Conservation (phyloP, 768 basidiomycete species). For the Austroboletus eburneus region DNA sequence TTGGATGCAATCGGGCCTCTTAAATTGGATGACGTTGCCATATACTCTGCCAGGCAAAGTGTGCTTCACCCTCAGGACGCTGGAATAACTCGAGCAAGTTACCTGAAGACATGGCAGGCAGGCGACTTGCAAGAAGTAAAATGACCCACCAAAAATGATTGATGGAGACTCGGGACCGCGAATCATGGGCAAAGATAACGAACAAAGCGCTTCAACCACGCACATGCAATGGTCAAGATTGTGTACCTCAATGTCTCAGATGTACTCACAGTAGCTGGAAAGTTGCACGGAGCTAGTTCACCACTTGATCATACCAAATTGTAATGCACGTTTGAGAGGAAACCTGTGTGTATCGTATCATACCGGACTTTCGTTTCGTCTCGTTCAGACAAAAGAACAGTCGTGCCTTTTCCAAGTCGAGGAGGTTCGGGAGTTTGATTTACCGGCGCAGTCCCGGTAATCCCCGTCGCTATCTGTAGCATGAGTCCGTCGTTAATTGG, state of each 20-base stretch:
- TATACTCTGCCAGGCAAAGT: slow-evolving; percentile 30
- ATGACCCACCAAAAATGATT: slow-evolving; percentile 10
- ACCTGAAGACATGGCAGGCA: slow-evolving; percentile 19
- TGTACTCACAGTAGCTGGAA: slow-evolving; percentile 3
- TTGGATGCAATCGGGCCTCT: too few relatives aligned
- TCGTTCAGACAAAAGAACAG: too few relatives aligned
- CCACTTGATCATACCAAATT: too few relatives aligned
- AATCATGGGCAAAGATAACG: slow-evolving; percentile 9
- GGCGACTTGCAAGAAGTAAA: background rate
- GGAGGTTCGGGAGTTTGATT: too few relatives aligned
- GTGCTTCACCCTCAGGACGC: slow-evolving; percentile 23
- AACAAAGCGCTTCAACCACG: background rate
- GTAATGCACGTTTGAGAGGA: too few relatives aligned
- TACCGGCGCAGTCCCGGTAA: too few relatives aligned
- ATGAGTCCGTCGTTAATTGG: too few relatives aligned
- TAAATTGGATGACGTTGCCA: slow-evolving; percentile 32
- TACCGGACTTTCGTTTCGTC: too few relatives aligned
- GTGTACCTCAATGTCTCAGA: background rate
- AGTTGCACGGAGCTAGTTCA: too few relatives aligned
- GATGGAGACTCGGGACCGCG: slow-evolving; percentile 14
- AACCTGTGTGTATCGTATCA: too few relatives aligned
- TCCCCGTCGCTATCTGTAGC: too few relatives aligned
- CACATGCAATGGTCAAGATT: background rate
- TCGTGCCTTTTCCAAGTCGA: too few relatives aligned
- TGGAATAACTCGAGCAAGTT: slow-evolving; percentile 24